Evolutionary conservation across 2,329 filamentous ascomycete species (phyloP), one percentile per base, ranked within the genome.

Genomic region (Sporothrix euskadiensis): DNA sequence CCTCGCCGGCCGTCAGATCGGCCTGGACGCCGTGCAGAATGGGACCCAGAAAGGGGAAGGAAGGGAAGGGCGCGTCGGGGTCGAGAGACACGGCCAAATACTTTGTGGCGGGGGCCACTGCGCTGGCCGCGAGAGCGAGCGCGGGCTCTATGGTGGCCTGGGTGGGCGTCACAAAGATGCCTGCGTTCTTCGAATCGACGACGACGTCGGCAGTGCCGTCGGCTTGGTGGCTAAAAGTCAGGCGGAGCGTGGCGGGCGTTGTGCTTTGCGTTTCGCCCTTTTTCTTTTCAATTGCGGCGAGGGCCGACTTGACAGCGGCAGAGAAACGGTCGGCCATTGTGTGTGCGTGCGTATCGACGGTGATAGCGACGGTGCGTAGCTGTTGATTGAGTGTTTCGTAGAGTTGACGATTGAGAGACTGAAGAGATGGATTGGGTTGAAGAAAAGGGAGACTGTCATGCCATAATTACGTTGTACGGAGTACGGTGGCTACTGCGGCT

Each of bases 21-120:
- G 82, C 81, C 74, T 86, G 84, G 66, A 85, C 78, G 80, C 84
- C 85, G 79, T 87, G 85, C 71, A 86, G 76, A 44, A 85, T 80
- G 1, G 85, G 85, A 5, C 83, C 81, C 0, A 86, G 78, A 39
- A 83, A 74, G 35, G 77, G 76, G 69, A 83, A 81, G 14, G 81
- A 83, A 0, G 80, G 81, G 75, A 83, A 83, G 0, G 85, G 85
- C 0, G 85, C 82, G 78, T 87, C 85, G 19, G 85, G 79, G 75
- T 87, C 85, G 39, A 87, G 76, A 65, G 78, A 78, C 32, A 85
- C 76, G 73, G 83, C 76, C 32, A 86, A 73, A 78, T 84, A 86
- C 41, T 52, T 65, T 54, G 66, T n/a, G 26, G 7, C 44, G 26
- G 68, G 14, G 1, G n/a, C 1, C 30, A 39, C 14, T 12, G 14